A percentile compares a stretch with the other conserved stretches of the same genome.
Conservation (phyloP, 495 filamentous ascomycete species). For the Neurospora sp. region DNA sequence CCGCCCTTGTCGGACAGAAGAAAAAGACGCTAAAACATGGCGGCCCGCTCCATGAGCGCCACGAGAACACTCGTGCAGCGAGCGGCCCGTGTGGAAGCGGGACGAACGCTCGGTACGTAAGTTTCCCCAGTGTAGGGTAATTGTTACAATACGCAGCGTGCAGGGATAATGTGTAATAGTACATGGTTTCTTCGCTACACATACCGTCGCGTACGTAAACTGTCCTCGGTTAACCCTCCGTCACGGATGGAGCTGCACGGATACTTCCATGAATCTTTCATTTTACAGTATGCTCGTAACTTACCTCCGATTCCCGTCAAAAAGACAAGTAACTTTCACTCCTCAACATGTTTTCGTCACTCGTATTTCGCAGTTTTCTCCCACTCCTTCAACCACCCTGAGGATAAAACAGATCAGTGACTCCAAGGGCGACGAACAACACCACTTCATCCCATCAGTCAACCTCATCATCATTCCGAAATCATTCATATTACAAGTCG, state of each 20-base stretch:
- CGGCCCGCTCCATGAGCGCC: neutral
- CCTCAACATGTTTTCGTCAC: neutral
- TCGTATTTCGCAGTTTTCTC: neutral
- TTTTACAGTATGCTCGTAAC: neutral
- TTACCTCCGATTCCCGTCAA: neutral
- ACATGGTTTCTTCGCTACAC: too few relatives aligned
- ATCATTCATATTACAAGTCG: neutral
- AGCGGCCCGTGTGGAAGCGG: too few relatives aligned
- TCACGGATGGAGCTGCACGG: neutral
- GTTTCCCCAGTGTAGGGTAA: neutral
- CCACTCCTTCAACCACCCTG: too few relatives aligned
- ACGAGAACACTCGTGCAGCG: too few relatives aligned
- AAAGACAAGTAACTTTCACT: neutral
- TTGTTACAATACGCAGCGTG: too few relatives aligned
- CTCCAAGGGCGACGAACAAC: neutral
- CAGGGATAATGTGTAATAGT: too few relatives aligned
- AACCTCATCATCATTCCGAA: neutral
- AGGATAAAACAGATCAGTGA: neutral
- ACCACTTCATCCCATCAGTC: neutral
- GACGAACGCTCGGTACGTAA: neutral
- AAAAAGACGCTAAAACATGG: neutral
- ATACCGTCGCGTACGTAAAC: neutral
- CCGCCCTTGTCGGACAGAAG: neutral
- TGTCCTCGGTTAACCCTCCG: neutral
- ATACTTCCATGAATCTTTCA: neutral